Conservation (phyloP, 495 filamentous ascomycete genomes). For the Podospora fimiseda region DNA sequence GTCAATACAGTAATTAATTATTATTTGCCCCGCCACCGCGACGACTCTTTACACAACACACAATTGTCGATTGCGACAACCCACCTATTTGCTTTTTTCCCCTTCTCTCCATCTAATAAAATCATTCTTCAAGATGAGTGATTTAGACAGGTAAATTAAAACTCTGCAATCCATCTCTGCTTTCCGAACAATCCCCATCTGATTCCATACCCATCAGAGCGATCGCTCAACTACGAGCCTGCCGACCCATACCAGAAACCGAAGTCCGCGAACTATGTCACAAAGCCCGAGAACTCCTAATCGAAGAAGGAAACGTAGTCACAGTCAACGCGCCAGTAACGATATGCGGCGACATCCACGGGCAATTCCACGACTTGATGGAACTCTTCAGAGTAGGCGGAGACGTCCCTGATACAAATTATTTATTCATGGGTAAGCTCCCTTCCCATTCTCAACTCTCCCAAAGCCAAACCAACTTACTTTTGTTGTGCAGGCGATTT, state of each 20-base stretch:
- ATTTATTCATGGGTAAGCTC: constrained; percentile 82
- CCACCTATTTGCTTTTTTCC: background rate
- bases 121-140: constrained; percentile 21
- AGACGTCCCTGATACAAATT: constrained; percentile 94
- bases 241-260: constrained; percentile 90
- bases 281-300: constrained; percentile 92
- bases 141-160: constrained; percentile 23
- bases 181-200: no score
- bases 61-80: background rate
- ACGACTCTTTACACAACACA: background rate
- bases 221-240: constrained; percentile 88
- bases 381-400: constrained; percentile 95
- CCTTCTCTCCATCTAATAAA: background rate
- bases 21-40: background rate
- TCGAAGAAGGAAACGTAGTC: constrained; percentile 97
- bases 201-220: constrained; percentile 49
- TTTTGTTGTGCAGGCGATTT: constrained; percentile 63
- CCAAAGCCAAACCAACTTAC: background rate
- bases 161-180: background rate
- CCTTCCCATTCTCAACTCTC: background rate
- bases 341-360: constrained; percentile 98
- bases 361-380: constrained; percentile 98
- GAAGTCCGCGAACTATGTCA: constrained; percentile 96
- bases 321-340: constrained; percentile 94
- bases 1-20: background rate